A percentile compares a stretch with the other conserved stretches of the same genome.
These are phyloP conservation scores for Tetrahymena thermophila DNA, from an alignment of 73 alveolate genomes.

Conservation along the genomic window DNA sequence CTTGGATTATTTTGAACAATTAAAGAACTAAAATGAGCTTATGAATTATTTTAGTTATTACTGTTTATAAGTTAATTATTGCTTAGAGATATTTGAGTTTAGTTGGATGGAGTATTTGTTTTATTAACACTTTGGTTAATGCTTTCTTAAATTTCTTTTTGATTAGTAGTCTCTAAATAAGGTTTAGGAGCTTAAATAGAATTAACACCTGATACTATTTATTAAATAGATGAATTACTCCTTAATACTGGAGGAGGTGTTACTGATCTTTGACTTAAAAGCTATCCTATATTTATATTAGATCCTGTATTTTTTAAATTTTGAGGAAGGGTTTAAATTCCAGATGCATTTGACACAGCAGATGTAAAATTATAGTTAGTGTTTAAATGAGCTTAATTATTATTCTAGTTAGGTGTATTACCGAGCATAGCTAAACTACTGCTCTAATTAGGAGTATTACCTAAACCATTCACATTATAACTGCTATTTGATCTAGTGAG, in stretches of 20 bases:
- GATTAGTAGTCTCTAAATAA: not conserved
- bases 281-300: not conserved
- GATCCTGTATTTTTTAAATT: not conserved
- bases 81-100: not conserved
- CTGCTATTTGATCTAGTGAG: not conserved
- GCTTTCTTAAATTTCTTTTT: not conserved
- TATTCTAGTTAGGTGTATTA: not conserved
- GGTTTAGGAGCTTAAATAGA: not conserved
- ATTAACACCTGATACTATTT: not conserved
- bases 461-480: not conserved
- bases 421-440: not conserved
- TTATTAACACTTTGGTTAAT: not conserved
- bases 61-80: not conserved
- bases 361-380: not conserved
- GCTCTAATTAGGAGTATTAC: not conserved
- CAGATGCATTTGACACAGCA: not conserved
- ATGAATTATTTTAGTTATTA: not conserved
- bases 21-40: not conserved
- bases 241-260: not conserved
- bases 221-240: not conserved
- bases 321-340: not conserved
- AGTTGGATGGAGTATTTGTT: not conserved
- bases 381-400: not conserved
- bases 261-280: not conserved
- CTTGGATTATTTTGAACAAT: not conserved